phyloP scores from a whole-genome alignment of 2,329 filamentous ascomycete genomes.

The Penicillium olsonii region DNA sequence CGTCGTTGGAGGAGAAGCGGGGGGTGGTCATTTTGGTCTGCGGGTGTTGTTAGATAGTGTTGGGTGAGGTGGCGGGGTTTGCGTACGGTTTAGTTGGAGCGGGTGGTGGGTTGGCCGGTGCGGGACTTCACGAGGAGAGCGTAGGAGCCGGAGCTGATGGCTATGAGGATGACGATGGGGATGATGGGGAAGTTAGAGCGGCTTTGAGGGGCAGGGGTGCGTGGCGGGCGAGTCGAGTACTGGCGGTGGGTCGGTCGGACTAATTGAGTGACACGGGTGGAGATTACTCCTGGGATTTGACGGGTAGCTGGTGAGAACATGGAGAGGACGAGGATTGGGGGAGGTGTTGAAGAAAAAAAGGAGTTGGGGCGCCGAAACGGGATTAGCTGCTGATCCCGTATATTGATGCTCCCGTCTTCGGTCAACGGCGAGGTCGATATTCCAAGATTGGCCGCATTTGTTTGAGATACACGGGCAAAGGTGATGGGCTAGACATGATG shows the following conservation, averaged over 20 bases:
- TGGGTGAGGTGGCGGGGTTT: neutral
- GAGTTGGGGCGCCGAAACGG: slow-evolving; percentile 17
- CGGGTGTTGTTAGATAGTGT: neutral
- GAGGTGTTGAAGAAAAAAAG: slow-evolving; percentile 12
- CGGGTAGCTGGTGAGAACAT: slow-evolving; percentile 20
- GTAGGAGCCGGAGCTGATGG: slow-evolving; percentile 53
- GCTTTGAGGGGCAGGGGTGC: slow-evolving; percentile 27
- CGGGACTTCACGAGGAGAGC: slow-evolving; percentile 53
- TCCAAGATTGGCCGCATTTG: too few species aligned
- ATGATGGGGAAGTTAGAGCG: slow-evolving; percentile 44
- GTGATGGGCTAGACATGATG: too few species aligned
- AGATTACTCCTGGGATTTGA: slow-evolving; percentile 18
- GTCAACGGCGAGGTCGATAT: neutral
- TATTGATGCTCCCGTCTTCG: slow-evolving; percentile 2
- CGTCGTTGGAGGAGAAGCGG: slow-evolving; percentile 74
- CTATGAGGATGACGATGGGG: slow-evolving; percentile 47
- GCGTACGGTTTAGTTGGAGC: slow-evolving; percentile 9
- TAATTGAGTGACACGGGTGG: slow-evolving; percentile 13
- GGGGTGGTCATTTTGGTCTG: slow-evolving; percentile 52
- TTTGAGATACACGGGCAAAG: neutral
- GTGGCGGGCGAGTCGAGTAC: slow-evolving; percentile 19
- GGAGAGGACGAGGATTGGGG: slow-evolving; percentile 1
- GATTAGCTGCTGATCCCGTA: slow-evolving; percentile 17
- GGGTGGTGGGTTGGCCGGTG: slow-evolving; percentile 27
- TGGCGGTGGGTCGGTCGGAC: slow-evolving; percentile 21